Base-by-base conservation (phyloP, 2,329 filamentous ascomycete genomes). In the Colletotrichum gloeosporioides region DNA sequence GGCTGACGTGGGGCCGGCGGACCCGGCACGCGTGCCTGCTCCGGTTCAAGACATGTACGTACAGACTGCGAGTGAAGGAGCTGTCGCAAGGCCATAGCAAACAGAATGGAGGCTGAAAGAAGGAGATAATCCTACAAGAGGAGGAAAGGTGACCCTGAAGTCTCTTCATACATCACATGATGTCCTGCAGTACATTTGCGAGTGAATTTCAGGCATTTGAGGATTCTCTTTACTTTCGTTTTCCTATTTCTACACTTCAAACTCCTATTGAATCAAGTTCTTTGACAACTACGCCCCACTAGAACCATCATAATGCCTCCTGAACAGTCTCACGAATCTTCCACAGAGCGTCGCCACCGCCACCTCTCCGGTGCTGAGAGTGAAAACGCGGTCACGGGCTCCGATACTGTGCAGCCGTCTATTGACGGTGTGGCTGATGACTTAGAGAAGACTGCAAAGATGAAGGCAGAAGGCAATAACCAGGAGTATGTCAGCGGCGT, bases 121-220 rank as follows among this genome's bases (percentile, higher is more conserved):
- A 44, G 16, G 39, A n/a, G 1, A n/a, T 10, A 10, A 18, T 44
- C 16, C 0, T 44, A 8, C 8, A 1, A 4, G 4, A 4, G 16
- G 4, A 8, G 36, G 2, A 44, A 16, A 15, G 1, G 16, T 44
- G 16, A n/a, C 1, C 39, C 3, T n/a, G 1, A 10, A n/a, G 39
- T n/a, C 4, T n/a, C 18, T n/a, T 0, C 18, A 18, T 44, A n/a
- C 39, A n/a, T 44, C 18, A n/a, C 18, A 44, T 1, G 18, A 3
- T n/a, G 18, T 6, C 16, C 39, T 44, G 39, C 39, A 4, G 39
- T n/a, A 44, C 39, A 44, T 44, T 44, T 4, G 7, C 29, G 3
- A 22, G 22, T 22, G 0, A 3, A 36, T 0, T 36, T 36, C 4
- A 16, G 2, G 34, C 7, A 16, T 4, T 36, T 8, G 1, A 36